Percentiles rank a stretch among this genome's conserved stretches.
Conservation (phyloP, 73 alveolate species). For the Paramecium sonneborni region DNA sequence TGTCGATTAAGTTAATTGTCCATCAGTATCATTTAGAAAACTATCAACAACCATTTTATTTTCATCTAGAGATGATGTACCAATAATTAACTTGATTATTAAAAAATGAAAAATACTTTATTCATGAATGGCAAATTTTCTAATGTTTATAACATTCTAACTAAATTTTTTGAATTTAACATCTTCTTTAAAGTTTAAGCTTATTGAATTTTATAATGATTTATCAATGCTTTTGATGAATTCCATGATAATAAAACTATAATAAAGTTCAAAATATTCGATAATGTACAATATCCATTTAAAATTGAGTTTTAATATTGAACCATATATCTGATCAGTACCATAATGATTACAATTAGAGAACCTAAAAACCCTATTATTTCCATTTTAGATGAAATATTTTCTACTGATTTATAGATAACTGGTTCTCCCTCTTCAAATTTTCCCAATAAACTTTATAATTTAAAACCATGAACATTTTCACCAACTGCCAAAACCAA, state of each 20-base stretch:
- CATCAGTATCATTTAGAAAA: conserved; percentile 25
- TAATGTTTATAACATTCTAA: conserved; percentile 76
- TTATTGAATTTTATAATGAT: conserved; percentile 72
- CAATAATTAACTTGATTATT: conserved; percentile 18
- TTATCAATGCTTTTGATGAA: conserved; percentile 81
- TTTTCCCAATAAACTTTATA: not conserved
- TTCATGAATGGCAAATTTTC: conserved; percentile 93
- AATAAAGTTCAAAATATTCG: conserved; percentile 68
- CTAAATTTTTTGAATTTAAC: conserved; percentile 76
- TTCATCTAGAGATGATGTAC: conserved; percentile 88
- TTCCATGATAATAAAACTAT: conserved; percentile 73
- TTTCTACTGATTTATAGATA: conserved; percentile 86
- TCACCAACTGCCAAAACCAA: conserved; percentile 78
- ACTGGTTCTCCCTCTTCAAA: conserved; percentile 14
- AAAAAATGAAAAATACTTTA: conserved; percentile 70
- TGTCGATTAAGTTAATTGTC: not conserved
- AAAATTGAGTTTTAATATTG: not conserved
- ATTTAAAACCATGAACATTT: conserved; percentile 68
- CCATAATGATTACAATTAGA: conserved; percentile 78
- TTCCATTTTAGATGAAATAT: conserved; percentile 91
- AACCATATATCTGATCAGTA: conserved; percentile 73
- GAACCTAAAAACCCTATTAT: conserved; percentile 90
- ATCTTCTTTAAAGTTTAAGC: conserved; percentile 81
- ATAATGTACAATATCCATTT: conserved; percentile 31
- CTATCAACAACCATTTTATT: conserved; percentile 7